A percentile compares a stretch with the other conserved stretches of the same genome.
Conservation (phyloP, 2,329 filamentous ascomycete species). For the Colletotrichum orchidophilum region DNA sequence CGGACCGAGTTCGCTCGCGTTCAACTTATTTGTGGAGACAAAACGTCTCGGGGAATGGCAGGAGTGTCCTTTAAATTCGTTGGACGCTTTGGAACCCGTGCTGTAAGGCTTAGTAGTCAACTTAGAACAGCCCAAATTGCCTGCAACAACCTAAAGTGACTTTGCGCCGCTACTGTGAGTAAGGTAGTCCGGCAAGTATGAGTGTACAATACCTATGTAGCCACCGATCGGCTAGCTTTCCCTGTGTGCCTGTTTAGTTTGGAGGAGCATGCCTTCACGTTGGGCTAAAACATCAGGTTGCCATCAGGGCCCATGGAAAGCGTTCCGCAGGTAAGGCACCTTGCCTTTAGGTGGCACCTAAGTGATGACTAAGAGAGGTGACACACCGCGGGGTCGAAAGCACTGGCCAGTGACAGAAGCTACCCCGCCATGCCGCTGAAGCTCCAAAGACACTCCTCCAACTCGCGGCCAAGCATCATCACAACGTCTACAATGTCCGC, state of each 20-base stretch:
- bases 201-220: no score
- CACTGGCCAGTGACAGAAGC: not conserved
- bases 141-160: not conserved
- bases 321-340: not conserved
- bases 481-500: constrained; percentile 37
- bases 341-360: no score
- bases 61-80: not conserved
- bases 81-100: not conserved
- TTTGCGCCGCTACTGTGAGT: not conserved
- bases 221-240: no score
- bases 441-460: not conserved
- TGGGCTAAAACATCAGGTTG: no score
- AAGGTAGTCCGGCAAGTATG: not conserved
- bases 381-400: not conserved
- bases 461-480: not conserved
- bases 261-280: no score
- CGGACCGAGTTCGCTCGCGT: not conserved
- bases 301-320: not conserved
- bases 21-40: not conserved
- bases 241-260: no score
- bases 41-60: not conserved
- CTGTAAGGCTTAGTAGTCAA: not conserved
- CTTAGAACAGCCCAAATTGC: not conserved
- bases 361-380: not conserved
- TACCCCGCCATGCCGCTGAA: not conserved